Evolutionary conservation across 106 monocot genomes (phyloP).

Genomic region (Dioscorea alata): DNA sequence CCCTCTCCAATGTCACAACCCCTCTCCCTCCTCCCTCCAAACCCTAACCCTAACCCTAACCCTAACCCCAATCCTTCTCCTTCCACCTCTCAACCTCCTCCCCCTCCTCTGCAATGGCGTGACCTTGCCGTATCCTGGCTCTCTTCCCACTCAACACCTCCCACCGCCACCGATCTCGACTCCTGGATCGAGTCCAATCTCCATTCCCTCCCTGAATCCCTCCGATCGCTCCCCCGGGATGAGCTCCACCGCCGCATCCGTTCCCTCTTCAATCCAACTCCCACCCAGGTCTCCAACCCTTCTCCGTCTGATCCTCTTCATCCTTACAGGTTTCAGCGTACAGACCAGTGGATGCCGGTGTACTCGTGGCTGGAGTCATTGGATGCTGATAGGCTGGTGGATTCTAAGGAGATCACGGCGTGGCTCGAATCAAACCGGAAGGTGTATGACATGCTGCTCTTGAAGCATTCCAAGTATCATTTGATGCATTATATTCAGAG

Average conservation of each 20-base stretch:
- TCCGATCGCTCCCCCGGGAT: slow-evolving; percentile 2
- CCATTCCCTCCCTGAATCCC: slow-evolving; percentile 6
- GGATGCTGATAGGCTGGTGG: slow-evolving; percentile 18
- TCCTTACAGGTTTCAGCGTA: slow-evolving; percentile 19
- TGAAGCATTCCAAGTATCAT: slow-evolving; percentile 23
- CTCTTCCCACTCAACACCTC: not conserved
- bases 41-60: not conserved
- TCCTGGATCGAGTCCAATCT: slow-evolving; percentile 18
- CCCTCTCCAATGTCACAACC: not conserved
- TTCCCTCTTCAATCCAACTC: not conserved
- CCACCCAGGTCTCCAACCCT: not conserved
- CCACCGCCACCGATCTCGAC: slow-evolving; percentile 7
- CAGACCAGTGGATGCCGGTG: slow-evolving; percentile 25
- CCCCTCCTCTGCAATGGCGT: slow-evolving; percentile 3
- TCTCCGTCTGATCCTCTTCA: not conserved
- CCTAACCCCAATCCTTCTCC: not conserved
- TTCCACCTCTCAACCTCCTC: not conserved
- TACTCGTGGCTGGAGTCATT: slow-evolving; percentile 34
- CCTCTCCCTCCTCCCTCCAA: not conserved
- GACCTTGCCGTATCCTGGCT: slow-evolving; percentile 8
- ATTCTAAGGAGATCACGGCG: slow-evolving; percentile 14
- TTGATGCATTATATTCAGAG: slow-evolving; percentile 29
- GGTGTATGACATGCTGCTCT: slow-evolving; percentile 11
- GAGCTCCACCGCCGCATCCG: slow-evolving; percentile 21
- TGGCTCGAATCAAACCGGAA: slow-evolving; percentile 22